These are phyloP conservation scores for Cryptococcus amylolentus DNA, from an alignment of 1,284 basidiomycete genomes.

Conservation along the genomic window DNA sequence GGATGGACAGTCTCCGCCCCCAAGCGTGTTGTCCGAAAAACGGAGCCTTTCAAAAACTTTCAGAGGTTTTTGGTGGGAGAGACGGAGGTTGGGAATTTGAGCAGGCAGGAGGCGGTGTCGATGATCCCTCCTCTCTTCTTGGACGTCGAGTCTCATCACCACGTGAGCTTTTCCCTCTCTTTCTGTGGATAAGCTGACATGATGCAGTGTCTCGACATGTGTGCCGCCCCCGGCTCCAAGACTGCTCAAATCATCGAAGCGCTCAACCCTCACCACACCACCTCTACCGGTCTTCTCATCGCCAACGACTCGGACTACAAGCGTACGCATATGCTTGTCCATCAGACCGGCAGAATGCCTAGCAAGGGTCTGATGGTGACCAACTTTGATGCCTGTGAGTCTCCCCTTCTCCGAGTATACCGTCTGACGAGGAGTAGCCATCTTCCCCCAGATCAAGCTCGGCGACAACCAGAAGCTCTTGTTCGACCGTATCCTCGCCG, in stretches of 20 bases:
- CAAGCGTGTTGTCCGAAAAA: constrained; percentile 84
- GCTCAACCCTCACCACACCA: constrained; percentile 47
- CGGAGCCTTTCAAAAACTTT: constrained; percentile 91
- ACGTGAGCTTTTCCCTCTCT: constrained; percentile 52
- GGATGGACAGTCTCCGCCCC: constrained; percentile 95
- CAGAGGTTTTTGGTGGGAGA: constrained; percentile 97
- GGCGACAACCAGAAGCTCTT: constrained; percentile 55
- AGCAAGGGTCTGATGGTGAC: constrained; percentile 91
- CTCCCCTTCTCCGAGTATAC: neutral
- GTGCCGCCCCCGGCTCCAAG: constrained; percentile 98
- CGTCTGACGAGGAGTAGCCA: constrained; percentile 48
- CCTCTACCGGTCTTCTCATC: constrained; percentile 46
- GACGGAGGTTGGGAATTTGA: constrained; percentile 96
- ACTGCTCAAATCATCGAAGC: constrained; percentile 50
- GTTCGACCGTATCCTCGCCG: constrained; percentile 92
- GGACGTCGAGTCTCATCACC: constrained; percentile 87
- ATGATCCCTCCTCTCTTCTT: constrained; percentile 97
- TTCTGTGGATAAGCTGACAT: neutral
- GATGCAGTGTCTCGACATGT: constrained; percentile 87
- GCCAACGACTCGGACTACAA: constrained; percentile 68
- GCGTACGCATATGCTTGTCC: constrained; percentile 93
- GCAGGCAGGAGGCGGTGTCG: constrained; percentile 94
- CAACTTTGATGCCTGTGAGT: constrained; percentile 78
- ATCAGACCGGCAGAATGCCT: constrained; percentile 92
- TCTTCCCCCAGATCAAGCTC: constrained; percentile 69